Conservation (phyloP, 1,284 basidiomycete species). For the Tilletiopsis washingtonensis region DNA sequence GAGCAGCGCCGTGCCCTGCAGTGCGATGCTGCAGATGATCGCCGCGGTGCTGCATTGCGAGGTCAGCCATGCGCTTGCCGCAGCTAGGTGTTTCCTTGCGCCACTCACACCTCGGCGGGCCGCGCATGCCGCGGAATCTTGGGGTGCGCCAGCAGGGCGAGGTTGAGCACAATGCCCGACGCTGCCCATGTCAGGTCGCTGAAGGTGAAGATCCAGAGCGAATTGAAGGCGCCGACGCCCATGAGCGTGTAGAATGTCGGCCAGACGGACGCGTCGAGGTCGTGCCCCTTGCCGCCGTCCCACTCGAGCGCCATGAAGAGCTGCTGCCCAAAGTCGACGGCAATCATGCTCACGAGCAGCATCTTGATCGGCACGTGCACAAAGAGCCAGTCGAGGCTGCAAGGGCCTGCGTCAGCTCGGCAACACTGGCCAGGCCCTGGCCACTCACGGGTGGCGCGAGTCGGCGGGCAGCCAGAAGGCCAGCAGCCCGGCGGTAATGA, state of each 20-base stretch:
- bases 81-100: too few species aligned
- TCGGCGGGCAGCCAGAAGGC: conserved; percentile 40
- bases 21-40: not conserved
- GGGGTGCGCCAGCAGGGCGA: conserved; percentile 19
- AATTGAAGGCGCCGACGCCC: conserved; percentile 20
- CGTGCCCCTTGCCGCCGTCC: conserved; percentile 29
- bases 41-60: not conserved
- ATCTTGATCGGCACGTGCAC: conserved; percentile 53
- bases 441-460: conserved; percentile 49
- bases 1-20: not conserved
- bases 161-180: conserved; percentile 28
- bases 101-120: not conserved
- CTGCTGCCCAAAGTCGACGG: conserved; percentile 51
- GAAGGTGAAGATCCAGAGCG: conserved; percentile 39
- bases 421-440: too few species aligned
- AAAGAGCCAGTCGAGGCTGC: conserved; percentile 52
- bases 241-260: conserved; percentile 28
- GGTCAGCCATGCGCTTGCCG: too few species aligned
- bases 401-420: too few species aligned
- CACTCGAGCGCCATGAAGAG: conserved; percentile 52
- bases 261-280: conserved; percentile 22
- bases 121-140: not conserved
- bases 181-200: conserved; percentile 31
- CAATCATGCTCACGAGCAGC: conserved; percentile 51
- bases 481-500: conserved; percentile 30